These are phyloP conservation scores for Trichoderma guizhouense DNA, from an alignment of 2,329 filamentous ascomycete species.

Conservation along the genomic window DNA sequence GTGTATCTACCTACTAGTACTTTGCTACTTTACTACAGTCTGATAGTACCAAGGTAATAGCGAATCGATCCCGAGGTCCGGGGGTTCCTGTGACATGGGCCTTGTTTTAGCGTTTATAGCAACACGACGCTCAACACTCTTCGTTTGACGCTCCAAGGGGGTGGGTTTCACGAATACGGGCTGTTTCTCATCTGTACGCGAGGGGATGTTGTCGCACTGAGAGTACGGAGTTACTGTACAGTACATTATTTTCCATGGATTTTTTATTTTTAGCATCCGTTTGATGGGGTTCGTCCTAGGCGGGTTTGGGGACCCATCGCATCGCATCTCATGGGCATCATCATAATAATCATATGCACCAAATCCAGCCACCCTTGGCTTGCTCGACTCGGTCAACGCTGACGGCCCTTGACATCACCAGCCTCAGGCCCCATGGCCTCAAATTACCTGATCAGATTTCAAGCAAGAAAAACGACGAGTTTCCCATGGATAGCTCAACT, in stretches of 20 bases:
- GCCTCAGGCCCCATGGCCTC: neutral
- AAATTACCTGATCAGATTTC: neutral
- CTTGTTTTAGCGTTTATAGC: neutral
- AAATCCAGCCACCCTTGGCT: neutral
- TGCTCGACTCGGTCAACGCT: neutral
- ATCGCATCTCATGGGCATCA: neutral
- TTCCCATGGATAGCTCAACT: neutral
- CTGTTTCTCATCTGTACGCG: neutral
- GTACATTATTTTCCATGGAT: neutral
- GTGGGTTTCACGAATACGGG: conserved; percentile 15
- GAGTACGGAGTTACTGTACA: neutral
- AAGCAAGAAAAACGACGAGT: neutral
- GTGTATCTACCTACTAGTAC: too few relatives aligned
- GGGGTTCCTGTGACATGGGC: neutral
- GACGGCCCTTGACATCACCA: conserved; percentile 6
- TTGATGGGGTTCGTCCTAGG: neutral
- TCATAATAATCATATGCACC: conserved; percentile 12
- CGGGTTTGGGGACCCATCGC: neutral
- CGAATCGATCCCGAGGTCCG: neutral
- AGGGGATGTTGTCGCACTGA: conserved; percentile 1
- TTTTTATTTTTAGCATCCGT: conserved; percentile 6
- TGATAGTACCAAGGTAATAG: neutral
- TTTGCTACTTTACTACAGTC: neutral
- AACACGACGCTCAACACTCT: neutral
- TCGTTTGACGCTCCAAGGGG: neutral